phyloP scores from a whole-genome alignment of 805 yeast genomes.

The Wickerhamomyces ciferrii region DNA sequence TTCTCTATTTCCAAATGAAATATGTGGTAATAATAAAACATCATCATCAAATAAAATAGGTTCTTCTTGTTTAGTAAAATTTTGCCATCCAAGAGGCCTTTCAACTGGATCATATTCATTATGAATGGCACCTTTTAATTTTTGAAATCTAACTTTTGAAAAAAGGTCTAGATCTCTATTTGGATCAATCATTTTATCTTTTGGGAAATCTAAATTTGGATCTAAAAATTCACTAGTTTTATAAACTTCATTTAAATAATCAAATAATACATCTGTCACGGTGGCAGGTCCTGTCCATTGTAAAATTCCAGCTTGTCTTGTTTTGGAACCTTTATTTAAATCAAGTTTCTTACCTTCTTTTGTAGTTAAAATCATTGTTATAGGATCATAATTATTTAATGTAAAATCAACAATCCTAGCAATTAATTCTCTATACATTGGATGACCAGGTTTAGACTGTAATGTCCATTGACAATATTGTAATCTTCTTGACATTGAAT shows the following conservation, averaged over 20 bases:
- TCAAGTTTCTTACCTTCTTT: slow-evolving; percentile 22
- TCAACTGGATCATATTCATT: slow-evolving; percentile 1
- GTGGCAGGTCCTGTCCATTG: slow-evolving; percentile 50
- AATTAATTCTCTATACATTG: slow-evolving; percentile 48
- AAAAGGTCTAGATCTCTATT: neutral
- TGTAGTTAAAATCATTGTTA: slow-evolving; percentile 19
- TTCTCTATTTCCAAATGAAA: slow-evolving; percentile 54
- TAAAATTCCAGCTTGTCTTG: slow-evolving; percentile 54
- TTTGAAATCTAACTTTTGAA: neutral
- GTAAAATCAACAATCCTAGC: slow-evolving; percentile 49
- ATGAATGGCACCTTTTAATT: neutral
- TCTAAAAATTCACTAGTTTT: neutral
- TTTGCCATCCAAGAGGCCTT: slow-evolving; percentile 40
- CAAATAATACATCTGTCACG: slow-evolving; percentile 42
- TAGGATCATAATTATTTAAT: slow-evolving; percentile 29
- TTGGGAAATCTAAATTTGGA: neutral
- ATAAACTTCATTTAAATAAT: slow-evolving; percentile 30
- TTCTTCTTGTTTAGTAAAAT: slow-evolving; percentile 45
- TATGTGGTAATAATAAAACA: slow-evolving; percentile 56
- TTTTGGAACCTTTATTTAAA: slow-evolving; percentile 45
- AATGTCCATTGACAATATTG: slow-evolving; percentile 60
- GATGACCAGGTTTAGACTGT: slow-evolving; percentile 57
- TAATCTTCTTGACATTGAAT: slow-evolving; percentile 44
- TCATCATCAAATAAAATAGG: slow-evolving; percentile 53
- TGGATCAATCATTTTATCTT: neutral